These are phyloP conservation scores for Ogataea sp. DNA, from an alignment of 805 yeast genomes.

Conservation along the genomic window DNA sequence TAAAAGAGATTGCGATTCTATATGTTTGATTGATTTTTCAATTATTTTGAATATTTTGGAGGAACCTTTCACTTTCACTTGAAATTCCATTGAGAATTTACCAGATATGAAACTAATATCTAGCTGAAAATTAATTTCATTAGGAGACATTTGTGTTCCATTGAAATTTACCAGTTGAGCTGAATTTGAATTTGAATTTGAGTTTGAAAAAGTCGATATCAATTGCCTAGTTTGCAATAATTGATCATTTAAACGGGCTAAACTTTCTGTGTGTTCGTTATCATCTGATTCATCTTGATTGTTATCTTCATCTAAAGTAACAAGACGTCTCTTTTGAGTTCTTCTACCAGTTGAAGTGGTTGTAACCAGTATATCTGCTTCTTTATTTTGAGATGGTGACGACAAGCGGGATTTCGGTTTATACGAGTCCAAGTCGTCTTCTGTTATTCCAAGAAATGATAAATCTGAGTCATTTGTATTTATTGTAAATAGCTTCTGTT, in stretches of 20 bases:
- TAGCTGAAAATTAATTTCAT: not conserved
- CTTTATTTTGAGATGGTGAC: too few species aligned
- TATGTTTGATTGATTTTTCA: not conserved
- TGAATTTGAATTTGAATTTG: slow-evolving; percentile 10
- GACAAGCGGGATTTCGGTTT: too few species aligned
- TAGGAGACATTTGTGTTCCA: not conserved
- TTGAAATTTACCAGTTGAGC: slow-evolving; percentile 5
- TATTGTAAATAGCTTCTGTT: too few species aligned
- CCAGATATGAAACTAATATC: not conserved
- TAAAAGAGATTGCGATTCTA: not conserved
- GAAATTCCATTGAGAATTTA: not conserved
- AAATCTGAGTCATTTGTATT: too few species aligned
- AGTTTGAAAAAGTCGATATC: slow-evolving; percentile 43
- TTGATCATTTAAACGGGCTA: slow-evolving; percentile 51
- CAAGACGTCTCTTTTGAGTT: too few species aligned
- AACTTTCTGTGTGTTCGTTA: slow-evolving; percentile 59
- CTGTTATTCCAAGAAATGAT: too few species aligned
- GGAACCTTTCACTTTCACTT: not conserved
- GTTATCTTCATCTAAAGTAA: too few species aligned
- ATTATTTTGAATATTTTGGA: not conserved
- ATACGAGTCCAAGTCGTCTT: too few species aligned
- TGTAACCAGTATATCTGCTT: too few species aligned
- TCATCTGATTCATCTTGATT: too few species aligned
- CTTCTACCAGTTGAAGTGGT: too few species aligned
- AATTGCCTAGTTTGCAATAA: slow-evolving; percentile 50